Base-by-base conservation (phyloP, 345 rosid genomes). In the Populus euphratica region DNA sequence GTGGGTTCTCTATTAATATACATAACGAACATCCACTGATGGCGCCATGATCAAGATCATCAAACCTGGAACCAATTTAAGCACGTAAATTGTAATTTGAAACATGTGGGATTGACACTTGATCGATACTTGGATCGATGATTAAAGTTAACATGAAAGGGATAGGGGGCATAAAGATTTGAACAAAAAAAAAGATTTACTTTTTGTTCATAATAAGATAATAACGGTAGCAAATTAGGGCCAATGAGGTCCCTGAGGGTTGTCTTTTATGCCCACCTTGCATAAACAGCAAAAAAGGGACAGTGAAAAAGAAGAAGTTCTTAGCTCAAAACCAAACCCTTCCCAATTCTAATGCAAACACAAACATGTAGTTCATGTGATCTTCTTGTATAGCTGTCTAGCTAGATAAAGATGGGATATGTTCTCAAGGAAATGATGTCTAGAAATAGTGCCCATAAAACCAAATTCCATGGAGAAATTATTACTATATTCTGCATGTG, bases 321-420 rank as follows among this genome's bases (percentile, higher is more conserved):
- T n/a, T 73, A 5, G 52, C 33, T 59, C 21, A 38, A 43, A 74
- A 43, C 11, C 21, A 59, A 35, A 17, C 50, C 68, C 44, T n/a
- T 16, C 18, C 17, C 73, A 27, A 43, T 21, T 25, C 59, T 8
- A 47, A n/a, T 23, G 23, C 68, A 21, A 39, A 56, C 25, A 54
- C 66, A 65, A 61, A 36, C 31, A 38, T 20, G 29, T 17, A 10
- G 70, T 38, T 33, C 80, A 63, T 71, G 76, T 71, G 75, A 79
- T 38, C 68, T 70, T 7, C 43, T 18, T 36, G 14, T 29, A 76
- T 73, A 76, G 86, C 79, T 83, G 86, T 81, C 76, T 23, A 72
- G 82, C 76, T 23, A 75, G 80, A 79, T 31, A 81, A 77, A 59
- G 88, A 81, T 76, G 68, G 79, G 82, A 64, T 76, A 68, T 68